Evolutionary conservation across 352 stramenopile genomes (phyloP).

Genomic region (Pythium chondricola): DNA sequence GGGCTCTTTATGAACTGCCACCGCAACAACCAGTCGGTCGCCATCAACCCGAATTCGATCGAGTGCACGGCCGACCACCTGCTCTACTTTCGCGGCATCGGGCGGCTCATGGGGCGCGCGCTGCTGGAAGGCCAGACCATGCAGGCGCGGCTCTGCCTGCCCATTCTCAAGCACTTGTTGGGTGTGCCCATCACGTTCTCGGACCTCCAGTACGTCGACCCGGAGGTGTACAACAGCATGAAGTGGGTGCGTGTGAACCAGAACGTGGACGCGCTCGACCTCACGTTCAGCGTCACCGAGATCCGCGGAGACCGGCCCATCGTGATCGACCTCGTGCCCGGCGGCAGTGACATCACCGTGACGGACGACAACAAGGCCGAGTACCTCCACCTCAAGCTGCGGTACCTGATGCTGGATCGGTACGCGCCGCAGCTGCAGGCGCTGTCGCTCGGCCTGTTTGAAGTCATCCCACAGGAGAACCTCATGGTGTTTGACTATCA

Average conservation of each 20-base stretch:
- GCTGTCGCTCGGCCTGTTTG: constrained; percentile 90
- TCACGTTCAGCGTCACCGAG: constrained; percentile 74
- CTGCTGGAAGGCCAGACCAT: constrained; percentile 74
- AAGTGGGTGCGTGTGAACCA: constrained; percentile 66
- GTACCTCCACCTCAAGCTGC: constrained; percentile 91
- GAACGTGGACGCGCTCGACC: constrained; percentile 51
- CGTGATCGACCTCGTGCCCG: constrained; percentile 54
- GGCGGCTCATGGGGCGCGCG: constrained; percentile 55
- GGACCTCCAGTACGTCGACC: constrained; percentile 75
- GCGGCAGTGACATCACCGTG: constrained; percentile 66
- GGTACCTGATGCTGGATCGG: constrained; percentile 93
- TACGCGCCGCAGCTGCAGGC: constrained; percentile 90
- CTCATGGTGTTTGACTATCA: constrained; percentile 98
- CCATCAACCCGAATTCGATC: constrained; percentile 73
- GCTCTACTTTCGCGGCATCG: constrained; percentile 85
- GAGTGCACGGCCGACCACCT: constrained; percentile 67
- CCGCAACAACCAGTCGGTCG: constrained; percentile 58
- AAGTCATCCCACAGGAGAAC: constrained; percentile 94
- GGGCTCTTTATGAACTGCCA: constrained; percentile 76
- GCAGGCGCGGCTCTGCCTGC: constrained; percentile 58
- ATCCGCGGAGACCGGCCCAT: constrained; percentile 48
- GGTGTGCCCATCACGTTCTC: constrained; percentile 79
- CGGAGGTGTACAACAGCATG: constrained; percentile 74
- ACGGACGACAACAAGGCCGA: constrained; percentile 95
- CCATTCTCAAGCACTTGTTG: constrained; percentile 77